Evolutionary conservation across 345 rosid genomes (phyloP), one percentile per base, ranked within the genome.

Genomic region (Turnera subulata): DNA sequence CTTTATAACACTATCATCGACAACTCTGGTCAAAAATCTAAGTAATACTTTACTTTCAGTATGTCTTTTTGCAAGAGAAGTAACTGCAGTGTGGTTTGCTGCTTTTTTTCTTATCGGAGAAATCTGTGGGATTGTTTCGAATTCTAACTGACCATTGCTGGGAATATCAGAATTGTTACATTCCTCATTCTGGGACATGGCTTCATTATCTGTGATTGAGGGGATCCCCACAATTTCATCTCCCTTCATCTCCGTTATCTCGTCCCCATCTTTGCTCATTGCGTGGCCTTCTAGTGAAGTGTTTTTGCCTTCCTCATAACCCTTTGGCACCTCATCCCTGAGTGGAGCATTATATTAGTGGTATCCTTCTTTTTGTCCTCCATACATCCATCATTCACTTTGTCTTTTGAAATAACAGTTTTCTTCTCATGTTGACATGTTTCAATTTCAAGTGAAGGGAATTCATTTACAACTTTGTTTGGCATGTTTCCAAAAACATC

Each of bases 11-110:
- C 21, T 46, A 37, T 63, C 58, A 26, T 17, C 11, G 13, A 25
- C 18, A 4, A 29, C 5, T 35, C 22, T n/a, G 11, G 11, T 10
- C 65, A 73, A 63, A 64, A 73, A 70, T 59, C 78, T 67, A 46
- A 73, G 38, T 29, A 73, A 18, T 53, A 70, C 53, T 52, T 37
- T 70, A 55, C 73, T 66, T 55, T 49, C 53, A 21, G 50, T 44
- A 46, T 40, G 37, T 18, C 56, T 64, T 56, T 50, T 29, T 61
- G 32, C n/a, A 44, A 47, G 56, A 39, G 46, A 58, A 21, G 62
- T n/a, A n/a, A 2, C 23, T 45, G 56, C 21, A 57, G 29, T 46
- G 53, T 56, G 59, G 25, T 56, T 33, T 22, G 53, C 22, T n/a
- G 23, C 33, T 57, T 67, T 64, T 50, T 46, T 54, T 38, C 62